phyloP scores from a whole-genome alignment of 257 asterid genomes.

The Solanum ossicruentum region DNA sequence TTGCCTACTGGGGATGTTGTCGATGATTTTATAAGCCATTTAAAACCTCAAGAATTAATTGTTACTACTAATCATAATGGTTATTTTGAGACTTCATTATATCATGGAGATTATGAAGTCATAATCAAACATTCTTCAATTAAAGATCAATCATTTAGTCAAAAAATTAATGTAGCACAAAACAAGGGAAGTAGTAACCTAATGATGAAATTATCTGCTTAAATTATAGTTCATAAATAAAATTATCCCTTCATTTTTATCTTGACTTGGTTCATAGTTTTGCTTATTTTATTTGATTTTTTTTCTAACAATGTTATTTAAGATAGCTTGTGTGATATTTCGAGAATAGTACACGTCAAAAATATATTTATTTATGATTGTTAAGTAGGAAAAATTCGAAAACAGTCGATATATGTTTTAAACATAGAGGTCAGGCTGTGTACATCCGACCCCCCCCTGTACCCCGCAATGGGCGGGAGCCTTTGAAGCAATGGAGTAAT shows the following conservation, averaged over 20 bases:
- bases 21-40: conserved; percentile 10
- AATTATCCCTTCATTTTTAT: background rate
- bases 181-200: background rate
- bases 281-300: background rate
- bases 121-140: background rate
- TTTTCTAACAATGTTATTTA: background rate
- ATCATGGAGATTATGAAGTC: conserved; percentile 20
- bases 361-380: background rate
- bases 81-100: conserved; percentile 9
- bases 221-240: background rate
- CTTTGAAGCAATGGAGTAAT: no score
- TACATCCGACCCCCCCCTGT: no score
- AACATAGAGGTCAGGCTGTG: no score
- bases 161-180: background rate
- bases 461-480: no score
- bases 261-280: background rate
- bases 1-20: conserved; percentile 21
- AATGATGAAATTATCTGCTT: background rate
- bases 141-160: background rate
- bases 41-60: conserved; percentile 2
- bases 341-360: background rate
- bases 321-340: background rate
- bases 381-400: background rate
- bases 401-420: no score
- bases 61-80: conserved; percentile 10